A percentile compares a stretch with the other conserved stretches of the same genome.
Evolutionary conservation across 495 filamentous ascomycete genomes (phyloP).

Genomic region (Aspergillus sparsus): DNA sequence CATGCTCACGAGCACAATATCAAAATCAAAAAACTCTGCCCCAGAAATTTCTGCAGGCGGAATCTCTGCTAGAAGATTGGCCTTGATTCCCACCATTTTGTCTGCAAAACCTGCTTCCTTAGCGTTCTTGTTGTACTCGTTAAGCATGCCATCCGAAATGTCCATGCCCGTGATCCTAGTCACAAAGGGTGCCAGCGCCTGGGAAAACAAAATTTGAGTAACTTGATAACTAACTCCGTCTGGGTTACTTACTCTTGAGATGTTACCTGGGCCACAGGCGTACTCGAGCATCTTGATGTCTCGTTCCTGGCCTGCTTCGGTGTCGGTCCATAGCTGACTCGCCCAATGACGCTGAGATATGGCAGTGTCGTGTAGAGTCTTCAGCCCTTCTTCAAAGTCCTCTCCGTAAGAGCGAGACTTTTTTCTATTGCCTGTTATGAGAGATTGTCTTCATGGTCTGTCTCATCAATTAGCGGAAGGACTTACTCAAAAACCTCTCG

Average conservation of each 20-base stretch:
- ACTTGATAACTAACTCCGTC: too few relatives aligned
- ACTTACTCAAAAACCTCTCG: conserved; percentile 56
- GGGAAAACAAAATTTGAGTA: conserved; percentile 8
- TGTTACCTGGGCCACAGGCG: conserved; percentile 69
- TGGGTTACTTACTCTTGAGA: conserved; percentile 51
- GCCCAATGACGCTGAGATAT: conserved; percentile 59
- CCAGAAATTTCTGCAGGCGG: conserved; percentile 42
- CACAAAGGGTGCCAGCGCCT: conserved; percentile 62
- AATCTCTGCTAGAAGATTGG: conserved; percentile 54
- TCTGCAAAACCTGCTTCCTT: conserved; percentile 43
- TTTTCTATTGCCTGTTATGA: conserved; percentile 38
- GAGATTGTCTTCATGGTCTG: neutral
- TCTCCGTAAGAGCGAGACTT: conserved; percentile 47
- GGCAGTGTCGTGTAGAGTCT: conserved; percentile 41
- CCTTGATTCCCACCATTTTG: conserved; percentile 58
- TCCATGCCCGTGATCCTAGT: conserved; percentile 65
- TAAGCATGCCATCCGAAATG: conserved; percentile 66
- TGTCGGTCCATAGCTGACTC: conserved; percentile 57
- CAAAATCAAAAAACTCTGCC: conserved; percentile 59
- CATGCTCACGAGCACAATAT: conserved; percentile 63
- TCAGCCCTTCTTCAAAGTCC: conserved; percentile 41
- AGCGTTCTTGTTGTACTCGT: conserved; percentile 54
- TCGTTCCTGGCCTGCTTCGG: conserved; percentile 37
- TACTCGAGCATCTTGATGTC: conserved; percentile 68
- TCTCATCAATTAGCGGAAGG: neutral